Evolutionary conservation across 1,284 basidiomycete species (phyloP).

Genomic region (Malassezia dermatis): DNA sequence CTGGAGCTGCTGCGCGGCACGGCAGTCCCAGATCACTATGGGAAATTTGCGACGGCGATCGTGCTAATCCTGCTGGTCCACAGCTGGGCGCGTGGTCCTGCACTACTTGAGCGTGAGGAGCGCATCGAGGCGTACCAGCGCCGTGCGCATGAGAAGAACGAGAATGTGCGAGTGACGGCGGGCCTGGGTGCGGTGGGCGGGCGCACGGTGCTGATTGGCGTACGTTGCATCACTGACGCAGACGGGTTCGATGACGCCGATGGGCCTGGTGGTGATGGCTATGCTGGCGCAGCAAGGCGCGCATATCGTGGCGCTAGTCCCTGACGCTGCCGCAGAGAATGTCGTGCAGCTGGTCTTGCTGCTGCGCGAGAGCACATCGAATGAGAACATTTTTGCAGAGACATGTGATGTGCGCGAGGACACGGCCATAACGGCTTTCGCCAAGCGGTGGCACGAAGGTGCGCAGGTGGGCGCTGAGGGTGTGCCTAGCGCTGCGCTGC

Average conservation of each 20-base stretch:
- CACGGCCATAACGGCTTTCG: constrained; percentile 24
- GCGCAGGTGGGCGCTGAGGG: neutral
- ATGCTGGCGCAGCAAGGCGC: constrained; percentile 33
- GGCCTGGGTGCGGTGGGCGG: constrained; percentile 21
- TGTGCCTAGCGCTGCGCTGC: constrained; percentile 11
- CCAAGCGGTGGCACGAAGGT: constrained; percentile 30
- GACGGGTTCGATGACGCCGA: constrained; percentile 30
- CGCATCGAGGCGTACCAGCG: neutral
- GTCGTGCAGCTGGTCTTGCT: constrained; percentile 28
- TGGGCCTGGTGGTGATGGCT: constrained; percentile 30
- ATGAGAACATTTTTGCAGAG: constrained; percentile 38
- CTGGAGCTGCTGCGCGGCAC: constrained; percentile 17
- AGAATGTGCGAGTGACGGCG: constrained; percentile 1
- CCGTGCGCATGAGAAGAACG: constrained; percentile 5
- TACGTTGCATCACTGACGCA: constrained; percentile 5
- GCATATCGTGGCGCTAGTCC: constrained; percentile 31
- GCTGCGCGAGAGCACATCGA: constrained; percentile 31
- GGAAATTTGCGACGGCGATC: constrained; percentile 17
- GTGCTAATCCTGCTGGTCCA: constrained; percentile 22
- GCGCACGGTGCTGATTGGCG: constrained; percentile 24
- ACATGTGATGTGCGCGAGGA: constrained; percentile 30
- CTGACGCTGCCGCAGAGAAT: constrained; percentile 16
- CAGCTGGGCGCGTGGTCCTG: constrained; percentile 26
- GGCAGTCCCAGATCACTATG: constrained; percentile 26
- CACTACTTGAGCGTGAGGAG: constrained; percentile 24